Base-by-base conservation (phyloP, 2,329 filamentous ascomycete species). In the Lasiodiplodia sp. region DNA sequence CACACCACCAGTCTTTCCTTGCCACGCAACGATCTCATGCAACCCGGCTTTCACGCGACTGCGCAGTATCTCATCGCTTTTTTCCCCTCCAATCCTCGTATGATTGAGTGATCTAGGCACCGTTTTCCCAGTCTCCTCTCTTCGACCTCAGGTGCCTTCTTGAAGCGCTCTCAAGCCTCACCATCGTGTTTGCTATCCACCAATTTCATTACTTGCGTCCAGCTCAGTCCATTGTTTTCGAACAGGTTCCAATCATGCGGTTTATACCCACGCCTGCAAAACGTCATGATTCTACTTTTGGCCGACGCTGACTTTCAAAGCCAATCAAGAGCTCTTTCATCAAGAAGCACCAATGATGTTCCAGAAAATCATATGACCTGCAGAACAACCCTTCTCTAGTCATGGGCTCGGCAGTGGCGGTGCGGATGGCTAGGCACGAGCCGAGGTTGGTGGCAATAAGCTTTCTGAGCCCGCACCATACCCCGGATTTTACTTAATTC, bases 371-470 rank as follows among this genome's bases (percentile, higher is more conserved):
- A 37, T 57, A 37, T 23, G 57, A 51, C 64, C 64, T 66, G 37
- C 51, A 56, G 40, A 34, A 44, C 12, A 38, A 28, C 18, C 23
- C 37, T n/a, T 38, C 16, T 28, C 21, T 14, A 38, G 37, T 12
- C 23, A 40, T 34, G 53, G 47, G 14, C 56, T 4, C 21, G 51
- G 37, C 53, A 23, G 64, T 66, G 64, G 64, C 64, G 63, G 64
- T 66, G 64, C 64, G 64, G 64, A 28, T 57, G 38, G 52, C 64
- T 66, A 51, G 23, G 14, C 14, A 21, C 37, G 37, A 56, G 44
- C 64, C 64, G 64, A 66, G 64, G 64, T 57, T 66, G 52, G 64
- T 40, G 53, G 37, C 64, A 66, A 66, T 56, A 66, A 66, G 64
- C 64, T 66, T 66, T 47, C 7, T 31, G 57, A 40, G 52, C 52